These are phyloP conservation scores for Phaeophleospora eucalypticola DNA, from an alignment of 2,329 filamentous ascomycete species.

Conservation along the genomic window DNA sequence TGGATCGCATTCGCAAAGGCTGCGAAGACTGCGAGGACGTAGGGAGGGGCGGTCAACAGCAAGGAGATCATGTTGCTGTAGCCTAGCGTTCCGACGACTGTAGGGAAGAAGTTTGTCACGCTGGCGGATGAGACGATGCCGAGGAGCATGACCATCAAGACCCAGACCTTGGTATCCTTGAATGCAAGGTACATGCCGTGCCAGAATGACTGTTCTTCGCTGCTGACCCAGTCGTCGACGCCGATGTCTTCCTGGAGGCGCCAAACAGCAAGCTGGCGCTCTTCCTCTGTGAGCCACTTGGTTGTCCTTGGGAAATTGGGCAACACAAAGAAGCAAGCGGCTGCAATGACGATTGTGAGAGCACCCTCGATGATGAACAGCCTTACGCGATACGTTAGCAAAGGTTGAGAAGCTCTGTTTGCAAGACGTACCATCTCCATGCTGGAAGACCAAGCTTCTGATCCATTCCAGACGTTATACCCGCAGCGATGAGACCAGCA, in stretches of 20 bases:
- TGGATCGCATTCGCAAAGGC: constrained; percentile 36
- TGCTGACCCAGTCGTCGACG: constrained; percentile 30
- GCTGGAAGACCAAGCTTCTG: constrained; percentile 31
- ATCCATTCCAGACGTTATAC: constrained; percentile 43
- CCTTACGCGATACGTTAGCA: constrained; percentile 15
- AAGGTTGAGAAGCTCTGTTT: not conserved
- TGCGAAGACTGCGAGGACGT: constrained; percentile 33
- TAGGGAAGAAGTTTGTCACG: constrained; percentile 34
- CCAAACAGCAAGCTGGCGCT: constrained; percentile 30
- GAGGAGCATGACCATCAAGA: constrained; percentile 35
- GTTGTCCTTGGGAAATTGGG: constrained; percentile 37
- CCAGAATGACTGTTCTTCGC: constrained; percentile 30
- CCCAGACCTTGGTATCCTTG: constrained; percentile 34
- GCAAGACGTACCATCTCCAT: constrained; percentile 30
- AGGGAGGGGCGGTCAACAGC: constrained; percentile 34
- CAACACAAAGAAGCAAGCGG: constrained; percentile 33
- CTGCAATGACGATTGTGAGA: constrained; percentile 34
- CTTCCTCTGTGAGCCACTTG: constrained; percentile 30
- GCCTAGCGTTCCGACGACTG: constrained; percentile 33
- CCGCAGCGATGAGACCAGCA: constrained; percentile 52
- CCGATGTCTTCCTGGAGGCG: constrained; percentile 33
- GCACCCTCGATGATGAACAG: constrained; percentile 38
- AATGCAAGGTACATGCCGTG: constrained; percentile 32
- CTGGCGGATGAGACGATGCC: constrained; percentile 33
- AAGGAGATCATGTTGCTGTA: constrained; percentile 31